Percentiles rank a stretch among this genome's conserved stretches.
Conservation (phyloP, 2,329 filamentous ascomycete genomes). For the Colletotrichum liriopes region DNA sequence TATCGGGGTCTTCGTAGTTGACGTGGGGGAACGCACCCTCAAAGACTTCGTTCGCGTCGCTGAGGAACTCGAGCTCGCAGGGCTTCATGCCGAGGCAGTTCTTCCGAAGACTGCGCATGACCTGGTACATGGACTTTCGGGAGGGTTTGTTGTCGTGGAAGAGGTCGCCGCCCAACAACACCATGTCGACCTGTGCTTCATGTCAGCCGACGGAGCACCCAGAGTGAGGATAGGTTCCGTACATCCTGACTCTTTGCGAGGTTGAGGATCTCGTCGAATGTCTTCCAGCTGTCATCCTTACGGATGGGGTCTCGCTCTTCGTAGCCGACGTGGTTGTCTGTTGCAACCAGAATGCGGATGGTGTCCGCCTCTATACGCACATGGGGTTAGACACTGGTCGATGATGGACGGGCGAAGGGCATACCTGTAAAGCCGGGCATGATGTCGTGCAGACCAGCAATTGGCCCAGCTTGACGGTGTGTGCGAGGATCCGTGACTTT, state of each 20-base stretch:
- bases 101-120: constrained; percentile 93
- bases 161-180: constrained; percentile 92
- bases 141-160: constrained; percentile 99
- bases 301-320: constrained; percentile 93
- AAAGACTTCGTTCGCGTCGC: constrained; percentile 93
- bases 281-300: constrained; percentile 97
- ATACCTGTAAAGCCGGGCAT: constrained; percentile 42
- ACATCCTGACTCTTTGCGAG: constrained; percentile 88
- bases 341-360: constrained; percentile 93
- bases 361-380: constrained; percentile 76
- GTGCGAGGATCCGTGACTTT: not conserved
- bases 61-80: constrained; percentile 94
- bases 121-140: constrained; percentile 95
- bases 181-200: constrained; percentile 84
- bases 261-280: constrained; percentile 95
- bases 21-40: constrained; percentile 92
- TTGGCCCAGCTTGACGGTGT: not conserved
- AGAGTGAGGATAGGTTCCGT: constrained; percentile 42
- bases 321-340: constrained; percentile 98
- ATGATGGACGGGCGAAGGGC: not conserved
- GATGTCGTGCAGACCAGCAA: not conserved
- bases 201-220: constrained; percentile 1
- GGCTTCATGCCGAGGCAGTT: constrained; percentile 97
- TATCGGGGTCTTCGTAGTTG: constrained; percentile 97
- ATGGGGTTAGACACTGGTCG: constrained; percentile 9